Conservation (phyloP, 257 asterid genomes). For the Solanum tarijense region DNA sequence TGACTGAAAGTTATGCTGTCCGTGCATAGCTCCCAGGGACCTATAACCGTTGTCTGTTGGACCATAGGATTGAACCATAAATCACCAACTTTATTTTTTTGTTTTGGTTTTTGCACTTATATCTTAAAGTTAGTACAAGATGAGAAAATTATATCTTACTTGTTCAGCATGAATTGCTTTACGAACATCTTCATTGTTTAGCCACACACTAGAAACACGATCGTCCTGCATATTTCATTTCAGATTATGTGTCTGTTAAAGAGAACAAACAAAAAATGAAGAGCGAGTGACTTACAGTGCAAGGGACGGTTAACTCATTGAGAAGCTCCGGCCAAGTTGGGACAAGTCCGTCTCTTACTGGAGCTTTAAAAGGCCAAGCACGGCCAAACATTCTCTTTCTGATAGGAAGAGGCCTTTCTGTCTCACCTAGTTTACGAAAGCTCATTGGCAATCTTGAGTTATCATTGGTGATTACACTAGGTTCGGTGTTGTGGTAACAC, state of each 20-base stretch:
- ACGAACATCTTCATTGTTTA: constrained; percentile 65
- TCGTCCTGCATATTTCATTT: constrained; percentile 46
- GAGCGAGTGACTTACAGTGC: constrained; percentile 55
- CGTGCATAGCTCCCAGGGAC: constrained; percentile 72
- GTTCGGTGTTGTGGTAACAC: constrained; percentile 50
- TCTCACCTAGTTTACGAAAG: constrained; percentile 88
- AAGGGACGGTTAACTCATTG: constrained; percentile 33
- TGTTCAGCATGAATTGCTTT: constrained; percentile 77
- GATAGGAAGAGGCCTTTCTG: constrained; percentile 69
- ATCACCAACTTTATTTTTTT: not conserved
- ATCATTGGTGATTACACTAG: constrained; percentile 19
- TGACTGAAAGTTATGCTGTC: constrained; percentile 35
- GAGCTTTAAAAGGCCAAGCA: constrained; percentile 94
- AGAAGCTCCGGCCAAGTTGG: constrained; percentile 87
- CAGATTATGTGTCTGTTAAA: not conserved
- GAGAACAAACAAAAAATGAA: not conserved
- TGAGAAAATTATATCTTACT: constrained; percentile 36
- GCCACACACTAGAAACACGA: constrained; percentile 73
- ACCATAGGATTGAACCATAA: not conserved
- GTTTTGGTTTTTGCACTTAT: not conserved
- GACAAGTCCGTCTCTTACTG: constrained; percentile 70
- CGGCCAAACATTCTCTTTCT: constrained; percentile 87
- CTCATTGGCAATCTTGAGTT: constrained; percentile 51
- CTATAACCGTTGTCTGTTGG: constrained; percentile 39
- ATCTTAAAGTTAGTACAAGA: not conserved